phyloP scores from a whole-genome alignment of 805 yeast genomes.

The Torulaspora maleeae region DNA sequence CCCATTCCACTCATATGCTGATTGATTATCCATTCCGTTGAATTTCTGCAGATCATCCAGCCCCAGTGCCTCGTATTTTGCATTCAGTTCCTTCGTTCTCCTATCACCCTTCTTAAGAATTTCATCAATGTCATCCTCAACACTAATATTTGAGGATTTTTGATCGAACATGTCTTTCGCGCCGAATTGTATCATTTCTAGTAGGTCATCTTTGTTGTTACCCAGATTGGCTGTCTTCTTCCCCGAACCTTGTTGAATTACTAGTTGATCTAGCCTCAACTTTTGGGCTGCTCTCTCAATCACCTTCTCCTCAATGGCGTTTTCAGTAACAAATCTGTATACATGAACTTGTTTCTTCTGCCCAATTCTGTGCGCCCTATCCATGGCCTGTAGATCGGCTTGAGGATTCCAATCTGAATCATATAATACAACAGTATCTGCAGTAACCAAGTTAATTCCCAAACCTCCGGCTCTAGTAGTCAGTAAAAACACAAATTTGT shows the following conservation, averaged over 20 bases:
- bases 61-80: conserved; percentile 79
- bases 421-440: conserved; percentile 81
- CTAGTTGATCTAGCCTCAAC: conserved; percentile 85
- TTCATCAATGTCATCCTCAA: conserved; percentile 70
- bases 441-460: conserved; percentile 88
- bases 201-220: conserved; percentile 72
- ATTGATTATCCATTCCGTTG: conserved; percentile 63
- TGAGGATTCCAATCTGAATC: conserved; percentile 99
- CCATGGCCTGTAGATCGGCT: conserved; percentile 97
- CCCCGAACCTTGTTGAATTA: conserved; percentile 82
- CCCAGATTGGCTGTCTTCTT: conserved; percentile 38
- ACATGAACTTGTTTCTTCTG: conserved; percentile 95
- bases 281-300: conserved; percentile 95
- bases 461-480: conserved; percentile 97
- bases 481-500: conserved; percentile 75
- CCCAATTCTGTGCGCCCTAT: conserved; percentile 95
- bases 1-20: conserved; percentile 97
- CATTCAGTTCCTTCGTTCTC: conserved; percentile 73
- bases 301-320: conserved; percentile 94
- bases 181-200: conserved; percentile 96
- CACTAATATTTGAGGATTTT: conserved; percentile 30
- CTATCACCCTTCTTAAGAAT: conserved; percentile 77
- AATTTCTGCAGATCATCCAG: conserved; percentile 91
- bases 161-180: conserved; percentile 82
- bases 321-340: conserved; percentile 87